These are phyloP conservation scores for Candida anutae DNA, from an alignment of 1,139 yeast species.

Conservation along the genomic window DNA sequence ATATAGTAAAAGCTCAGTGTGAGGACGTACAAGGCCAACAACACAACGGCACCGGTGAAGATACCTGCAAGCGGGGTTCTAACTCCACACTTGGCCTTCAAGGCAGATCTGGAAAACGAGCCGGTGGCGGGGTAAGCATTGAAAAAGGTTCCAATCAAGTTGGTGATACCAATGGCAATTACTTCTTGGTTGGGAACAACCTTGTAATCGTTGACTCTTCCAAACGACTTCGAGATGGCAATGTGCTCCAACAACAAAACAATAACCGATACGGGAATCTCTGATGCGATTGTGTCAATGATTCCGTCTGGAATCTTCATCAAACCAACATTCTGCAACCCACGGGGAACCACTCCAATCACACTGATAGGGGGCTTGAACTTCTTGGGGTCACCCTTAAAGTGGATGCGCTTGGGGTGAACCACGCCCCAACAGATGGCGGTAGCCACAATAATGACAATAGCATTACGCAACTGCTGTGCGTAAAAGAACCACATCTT, in stretches of 20 bases:
- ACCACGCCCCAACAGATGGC: conserved; percentile 58
- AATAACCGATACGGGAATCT: conserved; percentile 79
- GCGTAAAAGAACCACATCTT: conserved; percentile 56
- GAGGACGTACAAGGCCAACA: conserved; percentile 77
- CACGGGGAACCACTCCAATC: conserved; percentile 75
- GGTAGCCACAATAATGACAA: conserved; percentile 73
- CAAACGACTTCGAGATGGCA: conserved; percentile 89
- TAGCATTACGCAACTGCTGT: conserved; percentile 73
- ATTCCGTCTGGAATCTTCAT: conserved; percentile 61
- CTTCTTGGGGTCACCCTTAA: conserved; percentile 21
- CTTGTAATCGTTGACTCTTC: conserved; percentile 85
- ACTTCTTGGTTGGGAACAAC: conserved; percentile 91
- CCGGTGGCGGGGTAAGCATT: conserved; percentile 95
- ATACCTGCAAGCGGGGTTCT: conserved; percentile 92
- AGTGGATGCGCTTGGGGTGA: conserved; percentile 29
- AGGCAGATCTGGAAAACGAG: conserved; percentile 89
- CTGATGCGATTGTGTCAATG: conserved; percentile 55
- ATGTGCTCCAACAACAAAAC: conserved; percentile 84
- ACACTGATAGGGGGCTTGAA: conserved; percentile 48
- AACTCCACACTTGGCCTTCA: conserved; percentile 93
- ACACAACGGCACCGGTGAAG: conserved; percentile 82
- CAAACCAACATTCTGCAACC: conserved; percentile 69
- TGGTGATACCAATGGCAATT: conserved; percentile 89
- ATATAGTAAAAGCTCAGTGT: conserved; percentile 81
- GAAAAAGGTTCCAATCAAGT: conserved; percentile 85